A percentile compares a stretch with the other conserved stretches of the same genome.
phyloP scores from a whole-genome alignment of 2,329 filamentous ascomycete genomes.

The Bipolaris oryzae region DNA sequence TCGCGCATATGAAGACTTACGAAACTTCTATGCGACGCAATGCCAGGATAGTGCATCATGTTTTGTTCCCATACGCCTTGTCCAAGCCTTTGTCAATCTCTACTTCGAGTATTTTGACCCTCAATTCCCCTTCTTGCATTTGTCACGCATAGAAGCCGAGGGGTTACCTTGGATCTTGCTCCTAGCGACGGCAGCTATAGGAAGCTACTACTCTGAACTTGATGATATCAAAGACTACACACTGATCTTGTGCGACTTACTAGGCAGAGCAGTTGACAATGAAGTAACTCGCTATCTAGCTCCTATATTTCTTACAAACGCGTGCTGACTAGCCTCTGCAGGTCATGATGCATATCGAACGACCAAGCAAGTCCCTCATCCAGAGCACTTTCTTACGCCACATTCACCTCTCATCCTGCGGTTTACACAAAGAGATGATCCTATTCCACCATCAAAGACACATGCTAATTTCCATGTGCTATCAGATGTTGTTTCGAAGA shows the following conservation, averaged over 20 bases:
- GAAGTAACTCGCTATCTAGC: background rate
- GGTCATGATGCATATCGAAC: background rate
- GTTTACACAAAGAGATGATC: background rate
- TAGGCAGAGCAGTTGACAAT: background rate
- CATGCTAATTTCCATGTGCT: background rate
- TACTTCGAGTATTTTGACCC: constrained; percentile 10
- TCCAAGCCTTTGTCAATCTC: constrained; percentile 4
- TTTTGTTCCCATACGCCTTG: background rate
- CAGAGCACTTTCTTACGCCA: background rate
- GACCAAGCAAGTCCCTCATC: background rate
- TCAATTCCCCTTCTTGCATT: constrained; percentile 2
- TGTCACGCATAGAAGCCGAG: background rate
- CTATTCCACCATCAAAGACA: background rate
- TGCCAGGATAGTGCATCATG: background rate
- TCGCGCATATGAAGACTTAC: background rate
- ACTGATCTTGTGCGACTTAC: background rate
- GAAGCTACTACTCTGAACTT: constrained; percentile 6
- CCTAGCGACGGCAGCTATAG: background rate
- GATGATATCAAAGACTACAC: background rate
- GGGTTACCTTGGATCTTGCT: constrained; percentile 2
- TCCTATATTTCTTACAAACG: background rate
- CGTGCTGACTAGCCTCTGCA: background rate
- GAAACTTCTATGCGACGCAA: background rate
- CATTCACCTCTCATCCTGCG: background rate
- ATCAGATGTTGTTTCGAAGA: background rate